These are phyloP conservation scores for Marasmius sp. DNA, from an alignment of 1,284 basidiomycete genomes.

Conservation along the genomic window DNA sequence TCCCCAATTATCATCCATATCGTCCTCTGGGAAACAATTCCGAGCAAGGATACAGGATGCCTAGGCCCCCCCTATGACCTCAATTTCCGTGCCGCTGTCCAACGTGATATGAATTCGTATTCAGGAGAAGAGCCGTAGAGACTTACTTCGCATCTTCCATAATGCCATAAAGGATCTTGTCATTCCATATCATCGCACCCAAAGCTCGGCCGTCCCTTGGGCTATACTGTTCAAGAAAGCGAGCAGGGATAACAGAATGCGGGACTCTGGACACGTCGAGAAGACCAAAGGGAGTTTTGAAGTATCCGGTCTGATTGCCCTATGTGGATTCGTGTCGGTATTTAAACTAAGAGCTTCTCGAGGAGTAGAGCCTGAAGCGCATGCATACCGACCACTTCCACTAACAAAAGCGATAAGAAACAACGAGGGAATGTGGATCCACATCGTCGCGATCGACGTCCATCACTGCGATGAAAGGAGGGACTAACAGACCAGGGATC, in stretches of 20 bases:
- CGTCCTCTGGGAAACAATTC: conserved; percentile 20
- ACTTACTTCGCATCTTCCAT: conserved; percentile 23
- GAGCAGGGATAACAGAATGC: conserved; percentile 20
- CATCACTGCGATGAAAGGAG: conserved; percentile 26
- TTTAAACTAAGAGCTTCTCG: neutral
- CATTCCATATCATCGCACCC: conserved; percentile 23
- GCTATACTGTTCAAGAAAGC: conserved; percentile 14
- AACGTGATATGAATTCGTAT: neutral
- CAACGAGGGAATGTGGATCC: neutral
- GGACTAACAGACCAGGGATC: conserved; percentile 9
- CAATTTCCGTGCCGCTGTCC: conserved; percentile 18
- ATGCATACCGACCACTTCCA: neutral
- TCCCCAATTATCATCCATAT: conserved; percentile 17
- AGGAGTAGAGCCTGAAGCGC: neutral
- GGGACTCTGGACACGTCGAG: conserved; percentile 23
- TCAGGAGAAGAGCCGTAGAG: neutral
- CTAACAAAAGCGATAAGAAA: neutral
- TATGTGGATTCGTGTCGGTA: neutral
- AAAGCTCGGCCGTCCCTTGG: conserved; percentile 17
- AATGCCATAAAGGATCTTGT: conserved; percentile 25
- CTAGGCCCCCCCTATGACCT: conserved; percentile 22
- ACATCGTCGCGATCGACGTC: conserved; percentile 26
- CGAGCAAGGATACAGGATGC: conserved; percentile 20
- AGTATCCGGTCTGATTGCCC: conserved; percentile 17
- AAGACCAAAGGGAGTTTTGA: conserved; percentile 20